A percentile compares a stretch with the other conserved stretches of the same genome.
These are phyloP conservation scores for Erigeron canadensis DNA, from an alignment of 129 eudicot species.

Conservation along the genomic window DNA sequence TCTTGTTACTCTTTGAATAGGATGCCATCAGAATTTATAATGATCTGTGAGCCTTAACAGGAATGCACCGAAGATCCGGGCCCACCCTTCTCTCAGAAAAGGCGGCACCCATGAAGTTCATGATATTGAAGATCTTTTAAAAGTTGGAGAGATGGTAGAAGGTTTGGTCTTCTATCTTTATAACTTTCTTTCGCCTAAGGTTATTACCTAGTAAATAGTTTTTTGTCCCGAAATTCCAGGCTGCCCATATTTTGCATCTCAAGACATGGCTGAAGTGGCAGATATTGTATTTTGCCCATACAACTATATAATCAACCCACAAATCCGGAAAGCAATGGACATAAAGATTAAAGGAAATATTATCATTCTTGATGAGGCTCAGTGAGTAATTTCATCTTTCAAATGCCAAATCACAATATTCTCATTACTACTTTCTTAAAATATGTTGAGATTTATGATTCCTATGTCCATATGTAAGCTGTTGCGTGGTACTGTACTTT, in stretches of 20 bases:
- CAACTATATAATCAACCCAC: constrained; percentile 77
- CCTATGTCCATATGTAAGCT: background rate
- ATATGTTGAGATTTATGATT: constrained; percentile 2
- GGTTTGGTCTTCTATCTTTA: constrained; percentile 43
- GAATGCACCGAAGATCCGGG: constrained; percentile 62
- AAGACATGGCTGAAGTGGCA: constrained; percentile 81
- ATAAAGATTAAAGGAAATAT: constrained; percentile 69
- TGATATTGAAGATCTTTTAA: constrained; percentile 96
- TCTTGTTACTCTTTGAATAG: constrained; percentile 18
- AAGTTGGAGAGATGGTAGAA: constrained; percentile 81
- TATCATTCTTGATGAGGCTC: constrained; percentile 97
- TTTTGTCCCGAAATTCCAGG: constrained; percentile 47
- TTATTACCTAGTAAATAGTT: background rate
- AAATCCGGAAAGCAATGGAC: constrained; percentile 86
- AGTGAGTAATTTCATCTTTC: constrained; percentile 53
- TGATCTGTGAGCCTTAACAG: constrained; percentile 38
- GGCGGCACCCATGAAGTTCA: constrained; percentile 93
- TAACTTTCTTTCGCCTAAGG: constrained; percentile 15
- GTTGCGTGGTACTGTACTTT: background rate
- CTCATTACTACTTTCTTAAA: background rate
- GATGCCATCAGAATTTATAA: constrained; percentile 14
- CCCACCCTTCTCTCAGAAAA: constrained; percentile 71
- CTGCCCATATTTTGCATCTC: constrained; percentile 89
- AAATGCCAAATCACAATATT: constrained; percentile 5
- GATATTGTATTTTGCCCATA: constrained; percentile 87